Base-by-base conservation (phyloP, 164 flowering plant species). In the Santalum album region DNA sequence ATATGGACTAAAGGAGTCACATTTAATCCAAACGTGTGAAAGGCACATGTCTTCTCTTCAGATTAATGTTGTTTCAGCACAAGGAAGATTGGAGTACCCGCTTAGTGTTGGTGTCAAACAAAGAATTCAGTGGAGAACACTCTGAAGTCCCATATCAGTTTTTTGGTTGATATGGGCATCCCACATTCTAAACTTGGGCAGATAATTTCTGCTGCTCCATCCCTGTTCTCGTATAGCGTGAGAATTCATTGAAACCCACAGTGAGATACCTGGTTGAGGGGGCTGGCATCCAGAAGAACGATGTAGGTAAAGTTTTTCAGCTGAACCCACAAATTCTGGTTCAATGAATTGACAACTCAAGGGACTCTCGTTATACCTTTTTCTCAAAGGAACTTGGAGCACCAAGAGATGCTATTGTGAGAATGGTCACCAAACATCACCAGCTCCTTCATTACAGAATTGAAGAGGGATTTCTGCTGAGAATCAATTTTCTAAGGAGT, bases 391-490 rank as follows among this genome's bases (percentile, higher is more conserved):
- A 91, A 69, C 54, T 91, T 63, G 96, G 87, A 51, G 96, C 98
- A 49, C 90, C 98, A 16, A 81, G 72, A 65, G 87, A 84, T 22
- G 77, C 71, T 67, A 62, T 88, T 25, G 95, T 86, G 56, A 91
- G 86, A 72, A 91, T 88, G 96, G 95, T 88, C 42, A 74, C 60
- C 2, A 91, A 91, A 62, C 98, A 91, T 72, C 98, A 95, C 16
- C 98, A 91, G 70, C 76, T 88, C 29, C 96, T 91, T 53, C 98
- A 91, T 69, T 91, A 88, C 73, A 84, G 96, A 52, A 88, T 91
- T 44, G 89, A 86, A 58, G 95, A 84, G 66, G 98, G 95, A 19
- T 74, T 91, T 16, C 68, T 81, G 47, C 98, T 96, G 1, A 81
- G 96, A 60, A 88, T 91, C 63, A 84, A 86, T 62, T 88, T 91